phyloP scores from a whole-genome alignment of 2,329 filamentous ascomycete genomes.

The Trichoderma breve region DNA sequence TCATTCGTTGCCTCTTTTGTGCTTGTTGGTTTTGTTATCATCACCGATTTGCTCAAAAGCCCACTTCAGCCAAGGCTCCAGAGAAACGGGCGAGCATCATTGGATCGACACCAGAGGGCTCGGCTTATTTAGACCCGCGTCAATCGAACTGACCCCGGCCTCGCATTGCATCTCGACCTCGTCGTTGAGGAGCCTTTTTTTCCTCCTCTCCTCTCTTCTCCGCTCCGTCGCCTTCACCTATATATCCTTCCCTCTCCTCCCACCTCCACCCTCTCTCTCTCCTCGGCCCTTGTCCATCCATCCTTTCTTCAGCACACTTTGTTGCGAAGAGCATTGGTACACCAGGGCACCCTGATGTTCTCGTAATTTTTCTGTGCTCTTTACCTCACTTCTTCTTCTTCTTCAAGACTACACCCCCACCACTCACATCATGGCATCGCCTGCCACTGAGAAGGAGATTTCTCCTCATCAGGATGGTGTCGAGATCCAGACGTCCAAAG shows the following conservation, averaged over 20 bases:
- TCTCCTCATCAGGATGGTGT: background rate
- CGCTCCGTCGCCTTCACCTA: background rate
- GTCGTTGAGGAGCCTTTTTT: background rate
- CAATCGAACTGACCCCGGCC: background rate
- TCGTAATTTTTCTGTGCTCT: background rate
- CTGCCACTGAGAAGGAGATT: constrained; percentile 3
- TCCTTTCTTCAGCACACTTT: background rate
- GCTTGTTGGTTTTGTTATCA: background rate
- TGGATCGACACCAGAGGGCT: constrained; percentile 13
- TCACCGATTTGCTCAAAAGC: constrained; percentile 4
- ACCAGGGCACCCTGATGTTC: background rate
- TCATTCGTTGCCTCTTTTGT: background rate
- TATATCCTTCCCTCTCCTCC: background rate
- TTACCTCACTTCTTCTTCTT: background rate
- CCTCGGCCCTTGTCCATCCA: background rate
- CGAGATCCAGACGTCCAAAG: background rate
- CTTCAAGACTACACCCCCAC: background rate
- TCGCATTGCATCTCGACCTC: constrained; percentile 11
- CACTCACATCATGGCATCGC: constrained; percentile 1
- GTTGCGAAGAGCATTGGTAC: background rate
- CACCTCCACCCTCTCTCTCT: background rate
- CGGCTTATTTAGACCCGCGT: constrained; percentile 8
- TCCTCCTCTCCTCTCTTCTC: background rate
- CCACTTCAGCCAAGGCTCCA: constrained; percentile 4
- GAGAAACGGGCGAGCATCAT: constrained; percentile 1